Evolutionary conservation across 2,329 filamentous ascomycete genomes (phyloP), one percentile per base, ranked within the genome.

Genomic region (Verticillium tricorpus): DNA sequence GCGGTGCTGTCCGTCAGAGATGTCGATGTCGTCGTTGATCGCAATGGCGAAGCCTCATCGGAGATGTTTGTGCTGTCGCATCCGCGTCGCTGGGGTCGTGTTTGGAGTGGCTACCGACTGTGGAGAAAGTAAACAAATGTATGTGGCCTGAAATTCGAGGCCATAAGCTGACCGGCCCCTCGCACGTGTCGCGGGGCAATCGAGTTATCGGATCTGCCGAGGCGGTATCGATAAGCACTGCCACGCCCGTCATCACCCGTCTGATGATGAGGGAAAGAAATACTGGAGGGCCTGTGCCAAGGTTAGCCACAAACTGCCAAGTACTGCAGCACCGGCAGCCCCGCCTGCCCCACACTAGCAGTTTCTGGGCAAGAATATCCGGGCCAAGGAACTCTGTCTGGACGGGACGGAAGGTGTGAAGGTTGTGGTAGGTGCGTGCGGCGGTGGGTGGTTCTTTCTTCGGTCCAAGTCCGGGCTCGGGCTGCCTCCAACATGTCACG

Each of bases 51-150:
- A 56, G 54, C 31, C 25, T 31, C 54, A 56, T 31, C 31, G 28
- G 54, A 28, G 31, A 32, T 31, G n/a, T 17, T 39, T 35, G 22
- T 28, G n/a, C 63, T 63, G 63, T 64, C 62, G 54, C 58, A 65
- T 59, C 40, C 59, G 56, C 60, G 60, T 62, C 57, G 60, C 57
- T 45, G 17, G 39, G 59, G 52, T 25, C 40, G 39, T 39, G 59
- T 60, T 35, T 60, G 19, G 45, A 50, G n/a, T 22, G 45, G 37
- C 17, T 14, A 14, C 17, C 19, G 12, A 50, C n/a, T 56, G 59
- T 60, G 59, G 59, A 60, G 59, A 67, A 70, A 68, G 68, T 70
- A 70, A 69, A 70, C 68, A 70, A 69, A 66, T 14, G 11, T 12
- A 8, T n/a, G 54, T 7, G 22, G 54, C 54, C 54, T 56, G 31